Evolutionary conservation across 441 rosid species (phyloP), one percentile per base, ranked within the genome.

Genomic region (Isatis lusitanica): DNA sequence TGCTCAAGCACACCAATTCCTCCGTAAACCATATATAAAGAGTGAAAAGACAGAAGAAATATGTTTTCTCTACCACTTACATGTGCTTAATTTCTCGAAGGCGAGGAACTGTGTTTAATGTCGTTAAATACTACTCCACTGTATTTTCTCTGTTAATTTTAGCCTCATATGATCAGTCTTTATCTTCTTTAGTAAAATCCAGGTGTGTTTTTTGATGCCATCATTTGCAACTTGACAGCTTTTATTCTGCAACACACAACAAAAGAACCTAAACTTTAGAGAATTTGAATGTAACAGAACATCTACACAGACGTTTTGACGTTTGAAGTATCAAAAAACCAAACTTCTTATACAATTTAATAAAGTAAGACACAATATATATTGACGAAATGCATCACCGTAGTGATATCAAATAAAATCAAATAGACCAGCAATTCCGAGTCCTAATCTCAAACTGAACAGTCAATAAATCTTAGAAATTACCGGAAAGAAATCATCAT

Each of bases 81-180:
- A 90, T 79, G 85, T 88, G 93, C 63, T 79, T 91, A 57, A 84
- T 84, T 79, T 84, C 80, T 93, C 93, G 75, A 95, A 95, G 51
- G 78, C 71, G 64, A 87, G 78, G 81, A 95, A 93, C 42, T 86
- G 85, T 82, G 85, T 80, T 87, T 86, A 88, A 95, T 82, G 75
- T 82, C 85, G 66, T 77, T 85, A 74, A 95, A 92, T n/a, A n/a
- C n/a, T 16, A 85, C 74, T 71, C 85, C 87, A 48, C 53, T 7
- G 18, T 85, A 12, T 38, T 68, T 70, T 81, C 63, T 63, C 33
- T 76, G 40, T 71, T 64, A 50, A 4, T 12, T 21, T 38, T n/a
- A 63, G 42, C 51, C 6, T 43, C 74, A 42, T 7, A 12, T 9
- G 72, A 55, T 21, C 40, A 7, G 42, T 68, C 65, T 47, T 50